Evolutionary conservation across 2,329 filamentous ascomycete species (phyloP).

Genomic region (Colletotrichum aenigma): DNA sequence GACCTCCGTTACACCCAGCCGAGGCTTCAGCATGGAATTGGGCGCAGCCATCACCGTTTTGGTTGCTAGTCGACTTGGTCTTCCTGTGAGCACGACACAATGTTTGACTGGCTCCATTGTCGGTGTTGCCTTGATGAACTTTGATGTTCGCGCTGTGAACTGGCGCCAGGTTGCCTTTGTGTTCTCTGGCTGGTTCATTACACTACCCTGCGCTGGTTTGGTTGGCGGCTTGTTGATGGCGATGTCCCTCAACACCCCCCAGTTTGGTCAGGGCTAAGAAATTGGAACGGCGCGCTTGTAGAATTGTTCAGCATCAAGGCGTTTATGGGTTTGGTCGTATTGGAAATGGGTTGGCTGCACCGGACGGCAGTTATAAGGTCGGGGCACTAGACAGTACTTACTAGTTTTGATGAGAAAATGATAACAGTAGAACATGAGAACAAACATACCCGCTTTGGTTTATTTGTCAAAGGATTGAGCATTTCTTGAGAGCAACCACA

Average conservation of each 20-base stretch:
- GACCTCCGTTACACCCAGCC: neutral
- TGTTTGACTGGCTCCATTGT: slow-evolving; percentile 28
- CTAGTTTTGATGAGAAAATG: neutral
- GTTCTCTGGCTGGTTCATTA: slow-evolving; percentile 29
- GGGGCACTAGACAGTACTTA: neutral
- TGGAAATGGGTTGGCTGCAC: neutral
- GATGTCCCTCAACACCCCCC: slow-evolving; percentile 28
- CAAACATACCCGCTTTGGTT: neutral
- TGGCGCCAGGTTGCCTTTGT: slow-evolving; percentile 29
- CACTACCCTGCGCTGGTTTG: slow-evolving; percentile 26
- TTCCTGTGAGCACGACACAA: slow-evolving; percentile 31
- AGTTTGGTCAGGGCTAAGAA: slow-evolving; percentile 8
- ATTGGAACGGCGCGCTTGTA: no score
- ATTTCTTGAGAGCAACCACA: neutral
- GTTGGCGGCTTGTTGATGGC: slow-evolving; percentile 26
- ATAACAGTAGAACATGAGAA: neutral
- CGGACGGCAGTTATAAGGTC: neutral
- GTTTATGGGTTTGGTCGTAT: neutral
- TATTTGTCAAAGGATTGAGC: neutral
- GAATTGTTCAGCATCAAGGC: neutral
- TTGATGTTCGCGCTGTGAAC: slow-evolving; percentile 26
- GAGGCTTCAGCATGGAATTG: no score
- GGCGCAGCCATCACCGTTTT: slow-evolving; percentile 28
- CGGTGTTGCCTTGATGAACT: slow-evolving; percentile 28
- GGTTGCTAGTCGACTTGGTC: slow-evolving; percentile 23